phyloP scores from a whole-genome alignment of 192 early-diverging fungal species.

The Backusella parvicylindrica region DNA sequence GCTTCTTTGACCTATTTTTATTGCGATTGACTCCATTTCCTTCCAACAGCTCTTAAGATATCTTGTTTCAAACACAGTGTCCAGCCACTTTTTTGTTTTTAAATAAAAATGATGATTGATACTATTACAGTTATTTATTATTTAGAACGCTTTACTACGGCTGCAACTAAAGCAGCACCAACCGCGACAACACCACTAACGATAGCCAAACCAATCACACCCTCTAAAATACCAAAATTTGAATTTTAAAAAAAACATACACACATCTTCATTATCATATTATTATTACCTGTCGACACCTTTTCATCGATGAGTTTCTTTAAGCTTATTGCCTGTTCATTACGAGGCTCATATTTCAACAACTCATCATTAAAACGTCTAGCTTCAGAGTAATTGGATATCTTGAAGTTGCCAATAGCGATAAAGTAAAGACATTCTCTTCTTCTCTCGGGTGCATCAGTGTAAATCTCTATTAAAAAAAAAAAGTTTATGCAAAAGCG shows the following conservation, averaged over 20 bases:
- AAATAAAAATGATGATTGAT: no score
- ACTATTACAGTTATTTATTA: constrained; percentile 3
- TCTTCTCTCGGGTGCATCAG: constrained; percentile 73
- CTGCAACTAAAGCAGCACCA: constrained; percentile 58
- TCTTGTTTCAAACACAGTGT: no score
- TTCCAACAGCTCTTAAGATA: no score
- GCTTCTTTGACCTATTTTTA: no score
- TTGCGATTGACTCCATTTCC: no score
- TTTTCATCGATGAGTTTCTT: constrained; percentile 78
- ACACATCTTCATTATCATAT: background rate
- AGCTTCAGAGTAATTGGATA: constrained; percentile 83
- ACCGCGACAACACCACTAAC: constrained; percentile 73
- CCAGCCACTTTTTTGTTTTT: background rate
- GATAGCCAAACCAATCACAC: constrained; percentile 85
- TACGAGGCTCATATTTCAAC: constrained; percentile 80
- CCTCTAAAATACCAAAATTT: constrained; percentile 51
- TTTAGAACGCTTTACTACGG: constrained; percentile 36
- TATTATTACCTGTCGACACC: constrained; percentile 49
- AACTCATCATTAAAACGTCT: constrained; percentile 78
- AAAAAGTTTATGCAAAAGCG: background rate
- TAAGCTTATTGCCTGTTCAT: constrained; percentile 74
- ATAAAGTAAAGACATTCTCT: constrained; percentile 96
- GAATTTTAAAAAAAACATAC: background rate
- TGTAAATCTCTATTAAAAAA: constrained; percentile 75
- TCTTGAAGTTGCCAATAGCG: constrained; percentile 86